Evolutionary conservation across 208 protist species (phyloP), one percentile per base, ranked within the genome.

Genomic region (Vickermania ingenoplastis): DNA sequence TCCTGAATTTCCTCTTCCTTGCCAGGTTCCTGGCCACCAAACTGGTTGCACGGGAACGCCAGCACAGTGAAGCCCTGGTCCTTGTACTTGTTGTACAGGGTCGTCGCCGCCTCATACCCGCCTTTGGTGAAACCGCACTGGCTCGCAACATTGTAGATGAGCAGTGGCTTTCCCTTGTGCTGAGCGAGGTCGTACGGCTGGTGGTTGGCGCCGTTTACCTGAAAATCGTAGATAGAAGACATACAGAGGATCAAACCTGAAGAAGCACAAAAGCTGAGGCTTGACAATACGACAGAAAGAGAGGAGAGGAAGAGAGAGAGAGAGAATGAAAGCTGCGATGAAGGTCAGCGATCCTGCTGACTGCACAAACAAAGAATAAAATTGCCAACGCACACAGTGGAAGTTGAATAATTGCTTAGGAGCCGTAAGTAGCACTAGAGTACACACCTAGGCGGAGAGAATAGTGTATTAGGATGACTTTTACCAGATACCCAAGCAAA

Each of bases 11-110:
- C 82, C 55, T 84, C 55, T 65, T 86, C 75, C 4, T 69, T 83
- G 14, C 86, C 89, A 4, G 92, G 92, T 67, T 97, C 86, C 67
- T 92, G 85, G 5, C 61, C 41, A n/a, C 53, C 80, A 53, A 95
- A 95, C 75, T 95, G 91, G 63, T 95, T 95, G 73, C 92, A 97
- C 27, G 92, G 92, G 56, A 97, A 97, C 14, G 85, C 92, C 1
- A 97, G 65, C 7, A 97, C 84, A 13, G 82, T 83, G 67, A 97
- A 95, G 52, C 86, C 86, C 57, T 56, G 69, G 27, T 72, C 58
- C 62, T 91, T 86, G 81, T 92, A 95, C 73, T 89, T 89, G 59
- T 86, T 81, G 76, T 96, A 91, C 23, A 97, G 85, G 58, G 49
- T 31, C 50, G 72, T 77, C 25, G 81, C 76, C 49, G 79, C 79